Evolutionary conservation across 768 basidiomycete species (phyloP).

Genomic region (Leccinum obscurum): DNA sequence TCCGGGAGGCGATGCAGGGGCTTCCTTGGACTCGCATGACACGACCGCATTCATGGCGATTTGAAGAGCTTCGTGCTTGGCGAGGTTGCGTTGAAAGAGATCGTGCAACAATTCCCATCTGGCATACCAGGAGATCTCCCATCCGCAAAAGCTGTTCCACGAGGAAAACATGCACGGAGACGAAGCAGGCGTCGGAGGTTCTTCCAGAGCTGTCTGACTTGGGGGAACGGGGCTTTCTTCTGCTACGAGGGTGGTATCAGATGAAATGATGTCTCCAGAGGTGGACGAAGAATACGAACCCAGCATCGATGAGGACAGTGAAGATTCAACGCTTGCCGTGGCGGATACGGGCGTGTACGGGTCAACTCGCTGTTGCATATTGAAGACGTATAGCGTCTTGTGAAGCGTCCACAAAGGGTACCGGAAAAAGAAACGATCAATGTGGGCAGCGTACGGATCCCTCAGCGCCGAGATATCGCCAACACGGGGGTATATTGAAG

Average conservation of each 20-base stretch:
- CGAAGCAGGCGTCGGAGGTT: constrained; percentile 2
- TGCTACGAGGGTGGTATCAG: constrained; percentile 59
- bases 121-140: constrained; percentile 52
- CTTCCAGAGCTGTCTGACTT: neutral
- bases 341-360: constrained; percentile 15
- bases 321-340: constrained; percentile 7
- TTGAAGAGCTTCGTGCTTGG: constrained; percentile 11
- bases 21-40: neutral
- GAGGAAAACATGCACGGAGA: constrained; percentile 7
- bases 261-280: constrained; percentile 38
- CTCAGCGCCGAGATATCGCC: constrained; percentile 61
- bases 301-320: constrained; percentile 21
- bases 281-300: constrained; percentile 20
- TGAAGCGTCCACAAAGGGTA: constrained; percentile 65
- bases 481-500: constrained; percentile 52
- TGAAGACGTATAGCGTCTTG: constrained; percentile 65
- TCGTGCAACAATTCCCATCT: constrained; percentile 55
- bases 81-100: constrained; percentile 37
- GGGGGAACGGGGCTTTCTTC: constrained; percentile 34
- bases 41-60: neutral
- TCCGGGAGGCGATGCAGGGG: constrained; percentile 1
- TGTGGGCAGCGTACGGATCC: constrained; percentile 54
- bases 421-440: constrained; percentile 59
- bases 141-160: constrained; percentile 26
- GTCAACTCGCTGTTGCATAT: constrained; percentile 42